phyloP scores from a whole-genome alignment of 257 asterid genomes.

The Solanum raphanifolium region DNA sequence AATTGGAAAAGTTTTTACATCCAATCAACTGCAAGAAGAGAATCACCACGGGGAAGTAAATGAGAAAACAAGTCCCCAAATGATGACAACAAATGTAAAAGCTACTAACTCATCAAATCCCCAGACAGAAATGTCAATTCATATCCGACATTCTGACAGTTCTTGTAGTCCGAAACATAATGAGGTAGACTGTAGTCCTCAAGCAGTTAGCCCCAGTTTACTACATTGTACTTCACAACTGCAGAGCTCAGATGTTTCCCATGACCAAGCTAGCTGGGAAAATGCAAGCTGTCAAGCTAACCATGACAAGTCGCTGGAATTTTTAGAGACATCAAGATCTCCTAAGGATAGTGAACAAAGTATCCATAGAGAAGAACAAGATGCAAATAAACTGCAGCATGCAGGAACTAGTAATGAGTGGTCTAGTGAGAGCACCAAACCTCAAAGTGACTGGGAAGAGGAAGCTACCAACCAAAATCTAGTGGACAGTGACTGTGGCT shows the following conservation, averaged over 20 bases:
- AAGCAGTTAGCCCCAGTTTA: neutral
- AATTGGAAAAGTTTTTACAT: neutral
- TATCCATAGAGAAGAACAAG: constrained; percentile 7
- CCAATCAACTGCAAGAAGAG: constrained; percentile 11
- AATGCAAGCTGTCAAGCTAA: constrained; percentile 13
- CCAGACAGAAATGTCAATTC: constrained; percentile 1
- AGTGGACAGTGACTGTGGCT: constrained; percentile 24
- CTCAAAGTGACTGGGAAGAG: constrained; percentile 15
- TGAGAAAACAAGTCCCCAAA: neutral
- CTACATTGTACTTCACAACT: neutral
- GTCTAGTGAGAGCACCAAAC: constrained; percentile 7
- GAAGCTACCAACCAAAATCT: constrained; percentile 11
- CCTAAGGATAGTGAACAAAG: neutral
- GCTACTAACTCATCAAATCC: constrained; percentile 2
- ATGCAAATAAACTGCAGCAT: constrained; percentile 3
- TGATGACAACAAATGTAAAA: neutral
- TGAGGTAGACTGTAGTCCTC: constrained; percentile 1
- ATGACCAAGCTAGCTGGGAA: constrained; percentile 13
- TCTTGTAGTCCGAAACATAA: constrained; percentile 3
- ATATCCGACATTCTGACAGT: constrained; percentile 7
- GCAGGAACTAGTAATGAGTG: constrained; percentile 13
- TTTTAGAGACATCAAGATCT: constrained; percentile 3
- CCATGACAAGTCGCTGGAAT: neutral
- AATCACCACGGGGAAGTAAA: constrained; percentile 5
- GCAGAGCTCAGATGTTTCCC: constrained; percentile 7